Percentiles rank a stretch among this genome's conserved stretches.
Conservation (phyloP, 371 early-diverging fungal species). For the Lichtheimia ornata region DNA sequence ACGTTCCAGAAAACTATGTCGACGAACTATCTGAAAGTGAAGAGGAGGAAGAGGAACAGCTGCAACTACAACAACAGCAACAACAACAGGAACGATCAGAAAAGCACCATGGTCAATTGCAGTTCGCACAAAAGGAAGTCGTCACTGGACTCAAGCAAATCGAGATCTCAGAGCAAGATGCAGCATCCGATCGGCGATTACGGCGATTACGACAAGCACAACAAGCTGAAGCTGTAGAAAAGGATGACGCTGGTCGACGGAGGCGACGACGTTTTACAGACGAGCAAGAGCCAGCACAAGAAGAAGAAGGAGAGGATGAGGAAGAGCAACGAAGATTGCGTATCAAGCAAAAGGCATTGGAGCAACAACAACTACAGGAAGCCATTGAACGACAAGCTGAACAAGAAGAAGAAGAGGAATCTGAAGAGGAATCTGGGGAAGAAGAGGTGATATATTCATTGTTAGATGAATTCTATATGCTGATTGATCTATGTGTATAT, state of each 20-base stretch:
- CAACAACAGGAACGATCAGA: constrained; percentile 6
- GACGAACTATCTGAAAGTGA: constrained; percentile 59
- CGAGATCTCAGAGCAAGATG: constrained; percentile 46
- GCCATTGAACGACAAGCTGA: constrained; percentile 15
- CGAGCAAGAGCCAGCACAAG: constrained; percentile 26
- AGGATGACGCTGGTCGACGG: constrained; percentile 33
- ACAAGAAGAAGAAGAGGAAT: constrained; percentile 34
- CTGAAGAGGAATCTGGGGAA: constrained; percentile 30
- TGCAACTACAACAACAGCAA: constrained; percentile 27
- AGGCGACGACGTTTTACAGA: constrained; percentile 32
- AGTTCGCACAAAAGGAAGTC: constrained; percentile 51
- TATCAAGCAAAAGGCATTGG: constrained; percentile 41
- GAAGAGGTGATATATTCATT: constrained; percentile 22
- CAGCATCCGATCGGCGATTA: constrained; percentile 43
- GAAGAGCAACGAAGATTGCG: constrained; percentile 43
- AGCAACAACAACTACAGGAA: constrained; percentile 27
- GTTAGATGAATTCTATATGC: background rate
- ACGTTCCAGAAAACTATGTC: constrained; percentile 59
- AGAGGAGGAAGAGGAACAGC: constrained; percentile 39
- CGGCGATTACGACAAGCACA: constrained; percentile 45
- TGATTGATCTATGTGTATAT: constrained; percentile 11
- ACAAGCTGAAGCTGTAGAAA: constrained; percentile 8
- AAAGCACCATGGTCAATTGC: constrained; percentile 13
- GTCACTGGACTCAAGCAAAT: constrained; percentile 45
- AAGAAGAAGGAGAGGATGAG: constrained; percentile 38